Conservation (phyloP, 2,329 filamentous ascomycete genomes). For the Epichloe festucae region DNA sequence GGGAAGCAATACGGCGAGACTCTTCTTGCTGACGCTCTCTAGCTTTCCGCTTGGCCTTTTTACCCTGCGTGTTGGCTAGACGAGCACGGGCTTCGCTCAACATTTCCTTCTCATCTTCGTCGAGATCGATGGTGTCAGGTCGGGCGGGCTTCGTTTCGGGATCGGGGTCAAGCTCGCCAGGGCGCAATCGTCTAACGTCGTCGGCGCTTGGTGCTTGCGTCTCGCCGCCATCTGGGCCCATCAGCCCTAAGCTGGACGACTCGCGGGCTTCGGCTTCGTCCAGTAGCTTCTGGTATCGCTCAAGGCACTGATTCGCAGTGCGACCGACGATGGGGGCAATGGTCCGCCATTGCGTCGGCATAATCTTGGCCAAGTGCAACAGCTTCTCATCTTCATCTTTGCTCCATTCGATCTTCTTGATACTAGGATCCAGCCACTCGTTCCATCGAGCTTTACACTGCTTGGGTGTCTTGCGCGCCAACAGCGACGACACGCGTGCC, state of each 20-base stretch:
- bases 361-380: slow-evolving; percentile 89
- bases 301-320: slow-evolving; percentile 92
- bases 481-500: slow-evolving; percentile 93
- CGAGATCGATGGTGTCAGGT: slow-evolving; percentile 93
- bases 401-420: slow-evolving; percentile 98
- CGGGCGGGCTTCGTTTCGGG: slow-evolving; percentile 91
- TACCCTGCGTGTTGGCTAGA: slow-evolving; percentile 94
- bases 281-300: slow-evolving; percentile 90
- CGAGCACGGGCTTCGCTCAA: slow-evolving; percentile 91
- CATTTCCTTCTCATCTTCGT: slow-evolving; percentile 99
- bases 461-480: slow-evolving; percentile 95
- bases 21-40: slow-evolving; percentile 92
- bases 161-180: slow-evolving; percentile 93
- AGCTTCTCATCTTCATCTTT: slow-evolving; percentile 98
- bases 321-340: slow-evolving; percentile 94
- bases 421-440: slow-evolving; percentile 96
- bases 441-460: slow-evolving; percentile 98
- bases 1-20: slow-evolving; percentile 77
- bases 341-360: slow-evolving; percentile 98
- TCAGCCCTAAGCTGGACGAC: slow-evolving; percentile 68
- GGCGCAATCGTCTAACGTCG: slow-evolving; percentile 75
- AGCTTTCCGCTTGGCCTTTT: slow-evolving; percentile 97
- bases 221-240: slow-evolving; percentile 77
- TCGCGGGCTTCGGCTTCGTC: slow-evolving; percentile 92
- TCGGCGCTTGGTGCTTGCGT: slow-evolving; percentile 80